A percentile compares a stretch with the other conserved stretches of the same genome.
Evolutionary conservation across 495 filamentous ascomycete species (phyloP).

Genomic region (Penicillium simplicissimum): DNA sequence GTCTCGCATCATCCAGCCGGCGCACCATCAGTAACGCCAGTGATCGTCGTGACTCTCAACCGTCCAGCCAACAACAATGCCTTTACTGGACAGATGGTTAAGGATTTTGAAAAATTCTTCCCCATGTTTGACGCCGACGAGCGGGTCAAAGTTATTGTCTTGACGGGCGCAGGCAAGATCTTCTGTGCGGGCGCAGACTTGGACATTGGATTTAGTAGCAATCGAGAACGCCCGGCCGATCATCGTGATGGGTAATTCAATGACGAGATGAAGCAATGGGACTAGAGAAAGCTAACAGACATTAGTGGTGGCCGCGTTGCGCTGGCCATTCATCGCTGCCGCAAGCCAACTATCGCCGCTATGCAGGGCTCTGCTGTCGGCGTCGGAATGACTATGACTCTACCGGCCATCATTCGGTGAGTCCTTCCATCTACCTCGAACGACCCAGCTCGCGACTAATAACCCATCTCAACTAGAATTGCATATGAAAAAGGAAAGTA

Average conservation of each 20-base stretch:
- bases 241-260: slow-evolving; percentile 49
- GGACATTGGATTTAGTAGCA: slow-evolving; percentile 50
- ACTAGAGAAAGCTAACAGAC: not conserved
- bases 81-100: slow-evolving; percentile 57
- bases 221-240: slow-evolving; percentile 35
- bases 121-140: slow-evolving; percentile 55
- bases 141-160: slow-evolving; percentile 56
- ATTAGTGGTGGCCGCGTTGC: slow-evolving; percentile 45
- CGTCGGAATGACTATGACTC: slow-evolving; percentile 67
- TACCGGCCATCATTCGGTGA: slow-evolving; percentile 57
- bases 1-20: slow-evolving; percentile 53
- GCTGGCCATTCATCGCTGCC: slow-evolving; percentile 61
- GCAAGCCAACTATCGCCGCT: slow-evolving; percentile 64
- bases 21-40: slow-evolving; percentile 51
- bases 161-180: slow-evolving; percentile 59
- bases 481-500: slow-evolving; percentile 55
- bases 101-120: slow-evolving; percentile 56
- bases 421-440: not conserved
- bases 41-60: slow-evolving; percentile 59
- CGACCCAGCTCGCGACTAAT: not conserved
- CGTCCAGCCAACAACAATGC: slow-evolving; percentile 63
- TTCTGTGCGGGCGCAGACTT: slow-evolving; percentile 70
- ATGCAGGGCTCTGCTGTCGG: slow-evolving; percentile 67
- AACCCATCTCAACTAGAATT: slow-evolving; percentile 38
- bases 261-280: too few relatives aligned